These are phyloP conservation scores for Luvunga scandens DNA, from an alignment of 345 rosid genomes.

Conservation along the genomic window DNA sequence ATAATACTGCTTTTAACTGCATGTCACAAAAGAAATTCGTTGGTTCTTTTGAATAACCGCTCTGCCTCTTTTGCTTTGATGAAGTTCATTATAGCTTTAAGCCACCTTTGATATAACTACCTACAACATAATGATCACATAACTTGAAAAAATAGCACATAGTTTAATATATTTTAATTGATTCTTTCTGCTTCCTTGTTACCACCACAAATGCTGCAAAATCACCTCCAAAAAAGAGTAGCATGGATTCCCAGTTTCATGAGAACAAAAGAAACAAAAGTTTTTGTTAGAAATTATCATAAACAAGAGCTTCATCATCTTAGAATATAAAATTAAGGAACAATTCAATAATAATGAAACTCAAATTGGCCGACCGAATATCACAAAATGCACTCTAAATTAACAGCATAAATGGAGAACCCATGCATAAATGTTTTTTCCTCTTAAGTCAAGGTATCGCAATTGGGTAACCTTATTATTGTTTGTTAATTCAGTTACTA, in stretches of 20 bases:
- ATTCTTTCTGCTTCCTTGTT: not conserved
- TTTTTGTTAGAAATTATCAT: not conserved
- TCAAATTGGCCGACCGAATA: constrained; percentile 33
- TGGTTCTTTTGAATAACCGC: constrained; percentile 19
- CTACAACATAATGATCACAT: not conserved
- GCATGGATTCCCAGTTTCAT: no score
- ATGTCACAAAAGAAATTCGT: constrained; percentile 33
- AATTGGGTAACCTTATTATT: not conserved
- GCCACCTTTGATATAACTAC: constrained; percentile 13
- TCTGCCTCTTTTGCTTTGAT: constrained; percentile 7
- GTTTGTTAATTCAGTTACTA: not conserved
- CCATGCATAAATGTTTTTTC: not conserved
- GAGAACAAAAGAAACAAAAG: not conserved
- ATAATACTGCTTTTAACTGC: constrained; percentile 15
- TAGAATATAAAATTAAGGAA: not conserved
- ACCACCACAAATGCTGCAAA: not conserved
- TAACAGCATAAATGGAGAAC: constrained; percentile 22
- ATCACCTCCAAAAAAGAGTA: not conserved
- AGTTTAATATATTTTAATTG: not conserved
- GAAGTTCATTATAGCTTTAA: constrained; percentile 22
- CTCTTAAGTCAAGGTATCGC: not conserved
- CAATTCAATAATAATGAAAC: not conserved
- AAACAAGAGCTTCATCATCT: not conserved
- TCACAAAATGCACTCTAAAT: constrained; percentile 11
- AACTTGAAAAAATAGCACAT: not conserved